These are phyloP conservation scores for Thelephora aurantiotincta DNA, from an alignment of 768 basidiomycete genomes.

Conservation along the genomic window DNA sequence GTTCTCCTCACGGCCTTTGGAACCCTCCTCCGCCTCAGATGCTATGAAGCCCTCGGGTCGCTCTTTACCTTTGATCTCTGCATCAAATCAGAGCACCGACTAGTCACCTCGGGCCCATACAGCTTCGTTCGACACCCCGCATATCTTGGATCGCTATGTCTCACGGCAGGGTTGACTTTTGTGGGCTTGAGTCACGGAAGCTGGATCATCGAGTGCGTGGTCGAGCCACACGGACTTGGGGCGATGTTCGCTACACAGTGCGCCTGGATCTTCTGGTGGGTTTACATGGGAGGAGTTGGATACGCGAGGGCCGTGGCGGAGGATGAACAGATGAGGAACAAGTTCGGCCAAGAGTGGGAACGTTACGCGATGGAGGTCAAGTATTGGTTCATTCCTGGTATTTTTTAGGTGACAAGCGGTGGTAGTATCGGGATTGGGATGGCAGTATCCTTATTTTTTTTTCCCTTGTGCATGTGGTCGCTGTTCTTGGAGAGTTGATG, in stretches of 20 bases:
- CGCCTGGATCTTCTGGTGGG: constrained; percentile 2
- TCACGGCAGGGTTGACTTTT: constrained; percentile 7
- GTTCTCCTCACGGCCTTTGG: constrained; percentile 3
- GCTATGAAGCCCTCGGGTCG: constrained; percentile 18
- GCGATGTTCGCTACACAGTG: constrained; percentile 3
- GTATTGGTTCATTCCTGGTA: constrained; percentile 14
- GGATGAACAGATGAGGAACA: constrained; percentile 12
- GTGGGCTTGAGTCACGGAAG: constrained; percentile 8
- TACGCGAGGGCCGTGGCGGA: constrained; percentile 9
- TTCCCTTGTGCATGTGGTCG: too few relatives aligned
- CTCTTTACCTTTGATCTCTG: constrained; percentile 23
- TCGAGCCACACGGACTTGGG: constrained; percentile 1
- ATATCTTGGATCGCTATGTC: constrained; percentile 13
- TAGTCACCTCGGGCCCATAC: constrained; percentile 23
- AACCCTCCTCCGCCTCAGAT: constrained; percentile 9
- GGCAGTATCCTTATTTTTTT: neutral
- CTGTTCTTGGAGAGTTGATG: too few relatives aligned
- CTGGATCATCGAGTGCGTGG: constrained; percentile 8
- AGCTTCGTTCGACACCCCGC: constrained; percentile 22
- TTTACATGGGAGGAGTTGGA: constrained; percentile 4
- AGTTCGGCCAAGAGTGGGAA: constrained; percentile 15
- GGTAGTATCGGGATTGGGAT: too few relatives aligned
- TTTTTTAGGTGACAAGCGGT: constrained; percentile 9
- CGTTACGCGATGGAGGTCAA: constrained; percentile 11
- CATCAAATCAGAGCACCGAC: constrained; percentile 16